Percentiles rank a stretch among this genome's conserved stretches.
Conservation (phyloP, 2,329 filamentous ascomycete genomes). For the Exophiala oligosperma region DNA sequence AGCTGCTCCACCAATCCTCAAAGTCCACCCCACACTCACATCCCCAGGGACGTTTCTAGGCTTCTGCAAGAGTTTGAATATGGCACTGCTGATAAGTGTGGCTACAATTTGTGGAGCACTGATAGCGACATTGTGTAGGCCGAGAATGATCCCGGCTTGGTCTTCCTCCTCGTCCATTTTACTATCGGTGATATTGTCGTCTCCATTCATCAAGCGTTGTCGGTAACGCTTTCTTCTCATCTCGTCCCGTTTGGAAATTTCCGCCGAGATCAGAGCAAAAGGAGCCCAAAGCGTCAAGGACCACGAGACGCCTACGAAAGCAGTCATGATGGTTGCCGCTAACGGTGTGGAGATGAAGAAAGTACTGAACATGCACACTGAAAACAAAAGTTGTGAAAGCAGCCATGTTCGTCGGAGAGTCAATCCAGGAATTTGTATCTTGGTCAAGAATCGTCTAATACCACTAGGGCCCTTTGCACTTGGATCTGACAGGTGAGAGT, state of each 20-base stretch:
- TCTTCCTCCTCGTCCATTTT: constrained; percentile 55
- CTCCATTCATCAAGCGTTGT: constrained; percentile 31
- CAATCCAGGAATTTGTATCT: constrained; percentile 74
- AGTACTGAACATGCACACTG: constrained; percentile 74
- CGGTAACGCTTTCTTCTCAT: constrained; percentile 51
- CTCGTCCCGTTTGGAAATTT: constrained; percentile 80
- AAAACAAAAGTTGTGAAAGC: constrained; percentile 79
- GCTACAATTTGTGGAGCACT: constrained; percentile 89
- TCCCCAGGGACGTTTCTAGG: constrained; percentile 81
- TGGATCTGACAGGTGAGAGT: background rate
- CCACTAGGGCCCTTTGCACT: constrained; percentile 10
- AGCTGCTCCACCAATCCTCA: constrained; percentile 79
- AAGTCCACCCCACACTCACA: constrained; percentile 80
- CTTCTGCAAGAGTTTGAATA: constrained; percentile 86
- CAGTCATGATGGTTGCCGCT: constrained; percentile 74
- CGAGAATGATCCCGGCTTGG: constrained; percentile 85
- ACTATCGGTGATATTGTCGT: constrained; percentile 32
- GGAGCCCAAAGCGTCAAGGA: constrained; percentile 91
- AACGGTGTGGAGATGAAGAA: constrained; percentile 72
- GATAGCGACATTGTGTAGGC: constrained; percentile 94
- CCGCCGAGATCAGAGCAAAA: constrained; percentile 90
- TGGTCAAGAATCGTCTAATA: constrained; percentile 50
- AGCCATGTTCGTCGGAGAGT: constrained; percentile 90
- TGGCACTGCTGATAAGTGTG: constrained; percentile 76
- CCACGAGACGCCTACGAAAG: constrained; percentile 85